Base-by-base conservation (phyloP, 2,329 filamentous ascomycete species). In the Aotearoamyces nothofagi region DNA sequence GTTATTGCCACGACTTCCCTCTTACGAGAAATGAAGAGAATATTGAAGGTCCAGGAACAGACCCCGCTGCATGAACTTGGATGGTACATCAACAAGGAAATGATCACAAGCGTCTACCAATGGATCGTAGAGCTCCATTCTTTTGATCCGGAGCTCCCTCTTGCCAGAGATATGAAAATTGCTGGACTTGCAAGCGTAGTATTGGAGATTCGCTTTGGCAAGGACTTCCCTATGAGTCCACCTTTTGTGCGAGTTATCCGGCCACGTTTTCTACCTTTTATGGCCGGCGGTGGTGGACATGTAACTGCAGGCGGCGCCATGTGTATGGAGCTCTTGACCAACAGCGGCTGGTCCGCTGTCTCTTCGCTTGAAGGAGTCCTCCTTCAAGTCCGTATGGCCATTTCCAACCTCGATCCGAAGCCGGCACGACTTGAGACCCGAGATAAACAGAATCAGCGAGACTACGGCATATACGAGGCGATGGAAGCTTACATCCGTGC, bases 121-220 rank as follows among this genome's bases (percentile, higher is more conserved):
- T 92, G 84, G 84, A 83, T 92, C 33, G 73, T 92, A 5, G 80
- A 93, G 49, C 58, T 94, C 2, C 86, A 93, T 49, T 81, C 76
- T 24, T 92, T 93, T 43, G 76, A 83, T 14, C 38, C 56, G 0
- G 49, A 55, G 2, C 60, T 90, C 0, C 80, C 78, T 1, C 58
- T 94, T 1, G 74, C 78, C 0, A 47, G 65, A 30, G 84, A 93
- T 45, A 82, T 93, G 70, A 70, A 74, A 47, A 42, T 48, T 3
- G 60, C 57, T 1, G 61, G 59, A 0, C 41, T 78, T 32, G 66
- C 60, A 13, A 84, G 79, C 44, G 58, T 93, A 22, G 72, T 92
- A 1, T 53, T 92, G 8, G 86, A 93, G 52, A 57, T 93, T 23
- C 78, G 82, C 3, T 93, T 92, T 43, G 73, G 79, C 3, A 61